Conservation (phyloP, 257 asterid species). For the Catharanthus roseus region DNA sequence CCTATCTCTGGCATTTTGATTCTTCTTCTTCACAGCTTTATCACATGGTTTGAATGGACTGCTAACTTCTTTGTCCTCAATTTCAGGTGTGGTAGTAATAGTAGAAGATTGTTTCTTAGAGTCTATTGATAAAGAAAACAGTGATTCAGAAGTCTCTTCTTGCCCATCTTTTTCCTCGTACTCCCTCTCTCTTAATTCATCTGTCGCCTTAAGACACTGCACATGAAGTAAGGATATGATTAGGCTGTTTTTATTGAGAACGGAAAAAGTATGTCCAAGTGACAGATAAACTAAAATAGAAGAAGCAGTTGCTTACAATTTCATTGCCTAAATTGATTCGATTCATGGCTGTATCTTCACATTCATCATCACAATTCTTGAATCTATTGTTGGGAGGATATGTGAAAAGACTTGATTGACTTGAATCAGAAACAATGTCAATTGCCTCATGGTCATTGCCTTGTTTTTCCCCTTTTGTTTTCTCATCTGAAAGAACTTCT, state of each 20-base stretch:
- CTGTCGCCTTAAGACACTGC: too few relatives aligned
- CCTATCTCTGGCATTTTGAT: constrained; percentile 9
- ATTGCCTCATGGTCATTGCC: constrained; percentile 3
- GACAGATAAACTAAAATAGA: too few relatives aligned
- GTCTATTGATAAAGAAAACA: constrained; percentile 28
- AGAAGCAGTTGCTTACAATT: constrained; percentile 9
- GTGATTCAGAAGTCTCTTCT: constrained; percentile 26
- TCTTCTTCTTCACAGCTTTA: background rate
- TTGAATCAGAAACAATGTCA: constrained; percentile 13
- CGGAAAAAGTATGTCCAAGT: too few relatives aligned
- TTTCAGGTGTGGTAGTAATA: constrained; percentile 5
- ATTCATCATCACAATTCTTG: constrained; percentile 16
- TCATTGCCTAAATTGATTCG: background rate
- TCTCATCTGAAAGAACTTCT: constrained; percentile 6
- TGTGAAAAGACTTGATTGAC: constrained; percentile 17
- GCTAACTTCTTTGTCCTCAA: constrained; percentile 26
- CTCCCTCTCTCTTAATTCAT: too few relatives aligned
- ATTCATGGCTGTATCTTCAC: constrained; percentile 4
- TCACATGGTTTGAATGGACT: constrained; percentile 16
- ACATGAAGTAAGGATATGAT: too few relatives aligned
- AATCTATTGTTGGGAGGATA: constrained; percentile 10
- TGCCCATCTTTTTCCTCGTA: constrained; percentile 7
- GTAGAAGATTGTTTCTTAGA: constrained; percentile 18
- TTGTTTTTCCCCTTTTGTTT: background rate
- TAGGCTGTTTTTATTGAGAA: too few relatives aligned